phyloP scores from a whole-genome alignment of 163 green algal species.

The Smithsoniella earleae region DNA sequence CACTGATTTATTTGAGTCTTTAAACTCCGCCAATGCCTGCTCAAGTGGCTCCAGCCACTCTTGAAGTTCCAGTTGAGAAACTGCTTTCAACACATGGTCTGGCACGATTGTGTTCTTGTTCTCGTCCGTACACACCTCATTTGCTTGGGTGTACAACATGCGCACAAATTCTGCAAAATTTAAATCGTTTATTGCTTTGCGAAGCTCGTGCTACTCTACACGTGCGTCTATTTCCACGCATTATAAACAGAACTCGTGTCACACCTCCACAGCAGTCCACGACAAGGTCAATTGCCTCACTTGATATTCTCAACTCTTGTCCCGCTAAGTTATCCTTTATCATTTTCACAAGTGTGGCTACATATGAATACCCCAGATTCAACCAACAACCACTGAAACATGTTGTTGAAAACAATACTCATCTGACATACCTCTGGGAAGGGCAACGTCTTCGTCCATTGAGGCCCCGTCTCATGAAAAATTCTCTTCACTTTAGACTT shows the following conservation, averaged over 20 bases:
- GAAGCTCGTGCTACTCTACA: not conserved
- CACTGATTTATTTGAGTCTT: conserved; percentile 14
- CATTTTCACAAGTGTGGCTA: conserved; percentile 60
- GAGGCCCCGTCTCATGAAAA: not conserved
- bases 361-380: conserved; percentile 14
- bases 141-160: conserved; percentile 61
- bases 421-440: conserved; percentile 16
- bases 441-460: conserved; percentile 15
- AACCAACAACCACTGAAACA: not conserved
- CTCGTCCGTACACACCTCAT: conserved; percentile 61
- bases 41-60: conserved; percentile 34
- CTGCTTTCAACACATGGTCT: conserved; percentile 61
- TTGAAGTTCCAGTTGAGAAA: conserved; percentile 50
- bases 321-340: conserved; percentile 49
- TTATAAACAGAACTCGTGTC: not conserved
- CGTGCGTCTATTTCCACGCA: not conserved
- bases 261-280: conserved; percentile 63
- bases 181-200: too few relatives aligned
- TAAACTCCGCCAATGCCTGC: conserved; percentile 31
- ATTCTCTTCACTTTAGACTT: too few relatives aligned
- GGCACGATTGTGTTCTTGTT: conserved; percentile 65
- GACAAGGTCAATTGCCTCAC: conserved; percentile 58
- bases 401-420: not conserved
- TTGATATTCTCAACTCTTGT: conserved; percentile 41
- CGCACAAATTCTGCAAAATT: conserved; percentile 63